These are phyloP conservation scores for Ceratobasidium sp. DNA, from an alignment of 1,284 basidiomycete genomes.

Conservation along the genomic window DNA sequence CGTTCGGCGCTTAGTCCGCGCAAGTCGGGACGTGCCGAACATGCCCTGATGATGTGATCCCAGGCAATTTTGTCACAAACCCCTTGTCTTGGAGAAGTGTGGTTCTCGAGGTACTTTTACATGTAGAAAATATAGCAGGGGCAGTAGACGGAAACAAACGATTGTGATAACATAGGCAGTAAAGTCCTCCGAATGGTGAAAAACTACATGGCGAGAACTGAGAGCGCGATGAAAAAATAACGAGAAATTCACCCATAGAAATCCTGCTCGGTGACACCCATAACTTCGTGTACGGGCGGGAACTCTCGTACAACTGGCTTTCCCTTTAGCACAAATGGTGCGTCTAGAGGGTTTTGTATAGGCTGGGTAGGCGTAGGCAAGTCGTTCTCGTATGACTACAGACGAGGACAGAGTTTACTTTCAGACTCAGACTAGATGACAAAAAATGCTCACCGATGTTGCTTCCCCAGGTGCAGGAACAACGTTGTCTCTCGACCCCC, in stretches of 20 bases:
- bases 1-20: slow-evolving; percentile 16
- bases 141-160: slow-evolving; percentile 21
- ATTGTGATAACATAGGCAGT: slow-evolving; percentile 35
- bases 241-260: slow-evolving; percentile 28
- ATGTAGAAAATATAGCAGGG: slow-evolving; percentile 15
- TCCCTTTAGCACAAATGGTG: slow-evolving; percentile 26
- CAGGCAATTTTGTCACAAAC: slow-evolving; percentile 22
- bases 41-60: slow-evolving; percentile 24
- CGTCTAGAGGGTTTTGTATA: slow-evolving; percentile 33
- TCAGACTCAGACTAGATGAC: background rate
- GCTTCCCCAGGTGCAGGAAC: slow-evolving; percentile 15
- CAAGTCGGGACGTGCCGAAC: background rate
- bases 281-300: slow-evolving; percentile 36
- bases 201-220: slow-evolving; percentile 34
- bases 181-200: slow-evolving; percentile 31
- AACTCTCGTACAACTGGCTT: slow-evolving; percentile 29
- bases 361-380: slow-evolving; percentile 32
- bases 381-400: slow-evolving; percentile 30
- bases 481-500: slow-evolving; percentile 28
- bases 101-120: slow-evolving; percentile 38
- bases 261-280: slow-evolving; percentile 26
- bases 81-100: slow-evolving; percentile 27
- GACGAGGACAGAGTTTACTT: background rate
- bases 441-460: slow-evolving; percentile 18
- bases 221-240: background rate